Evolutionary conservation across 768 basidiomycete species (phyloP).

Genomic region (Lentinula sp.): DNA sequence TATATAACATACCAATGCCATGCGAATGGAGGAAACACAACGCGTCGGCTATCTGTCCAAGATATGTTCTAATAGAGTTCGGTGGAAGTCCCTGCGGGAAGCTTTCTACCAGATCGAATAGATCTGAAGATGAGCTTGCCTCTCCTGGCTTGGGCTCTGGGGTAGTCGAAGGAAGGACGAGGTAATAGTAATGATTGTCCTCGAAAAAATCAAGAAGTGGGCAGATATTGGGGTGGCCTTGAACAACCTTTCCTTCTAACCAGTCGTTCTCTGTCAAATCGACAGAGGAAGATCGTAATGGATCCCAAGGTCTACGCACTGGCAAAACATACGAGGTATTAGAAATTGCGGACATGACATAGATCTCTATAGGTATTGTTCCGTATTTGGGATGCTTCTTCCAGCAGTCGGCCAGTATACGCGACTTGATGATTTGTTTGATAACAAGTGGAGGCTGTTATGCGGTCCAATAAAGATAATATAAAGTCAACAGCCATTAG

Average conservation of each 20-base stretch:
- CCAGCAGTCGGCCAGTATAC: slow-evolving; percentile 99
- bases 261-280: slow-evolving; percentile 35
- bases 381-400: slow-evolving; percentile 93
- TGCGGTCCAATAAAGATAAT: background rate
- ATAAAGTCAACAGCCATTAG: slow-evolving; percentile 7
- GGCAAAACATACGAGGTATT: slow-evolving; percentile 77
- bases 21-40: slow-evolving; percentile 82
- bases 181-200: slow-evolving; percentile 92
- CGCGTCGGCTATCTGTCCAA: slow-evolving; percentile 93
- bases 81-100: slow-evolving; percentile 83
- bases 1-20: slow-evolving; percentile 67
- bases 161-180: slow-evolving; percentile 76
- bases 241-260: slow-evolving; percentile 64
- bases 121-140: slow-evolving; percentile 63
- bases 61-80: slow-evolving; percentile 67
- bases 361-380: slow-evolving; percentile 97
- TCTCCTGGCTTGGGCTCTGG: slow-evolving; percentile 50
- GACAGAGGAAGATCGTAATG: slow-evolving; percentile 36
- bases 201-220: slow-evolving; percentile 96
- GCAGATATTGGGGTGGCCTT: slow-evolving; percentile 95
- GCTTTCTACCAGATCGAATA: slow-evolving; percentile 92
- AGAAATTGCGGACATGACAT: slow-evolving; percentile 88
- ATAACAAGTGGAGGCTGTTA: slow-evolving; percentile 83
- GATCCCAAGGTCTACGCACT: slow-evolving; percentile 78
- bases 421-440: slow-evolving; percentile 97